A percentile compares a stretch with the other conserved stretches of the same genome.
Evolutionary conservation across 805 yeast species (phyloP).

Genomic region (Ogataea ganodermae): DNA sequence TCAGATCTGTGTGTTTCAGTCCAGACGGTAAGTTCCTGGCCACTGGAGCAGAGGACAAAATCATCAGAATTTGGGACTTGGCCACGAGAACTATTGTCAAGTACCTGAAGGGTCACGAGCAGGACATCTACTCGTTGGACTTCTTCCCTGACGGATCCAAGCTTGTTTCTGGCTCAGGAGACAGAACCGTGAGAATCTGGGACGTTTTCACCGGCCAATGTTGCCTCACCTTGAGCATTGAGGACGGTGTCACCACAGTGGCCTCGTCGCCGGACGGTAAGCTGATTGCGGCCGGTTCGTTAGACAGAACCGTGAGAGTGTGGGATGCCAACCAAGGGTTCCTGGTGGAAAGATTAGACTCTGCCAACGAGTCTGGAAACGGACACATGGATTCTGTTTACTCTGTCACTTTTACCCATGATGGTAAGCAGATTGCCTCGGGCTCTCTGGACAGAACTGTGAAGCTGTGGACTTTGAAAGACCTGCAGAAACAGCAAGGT

Average conservation of each 20-base stretch:
- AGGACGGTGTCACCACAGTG: slow-evolving; percentile 97
- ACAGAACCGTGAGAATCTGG: slow-evolving; percentile 95
- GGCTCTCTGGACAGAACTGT: slow-evolving; percentile 96
- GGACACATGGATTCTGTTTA: slow-evolving; percentile 97
- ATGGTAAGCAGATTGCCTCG: slow-evolving; percentile 88
- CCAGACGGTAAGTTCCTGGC: slow-evolving; percentile 94
- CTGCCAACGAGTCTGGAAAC: slow-evolving; percentile 83
- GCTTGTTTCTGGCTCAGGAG: slow-evolving; percentile 94
- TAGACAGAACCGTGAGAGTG: slow-evolving; percentile 92
- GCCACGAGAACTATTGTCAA: slow-evolving; percentile 81
- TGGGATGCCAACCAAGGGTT: slow-evolving; percentile 96
- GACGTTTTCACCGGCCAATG: slow-evolving; percentile 89
- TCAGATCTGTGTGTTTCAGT: slow-evolving; percentile 92
- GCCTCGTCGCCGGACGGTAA: slow-evolving; percentile 96
- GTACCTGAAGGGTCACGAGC: slow-evolving; percentile 91
- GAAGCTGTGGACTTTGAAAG: slow-evolving; percentile 90
- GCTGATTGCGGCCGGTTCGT: slow-evolving; percentile 92
- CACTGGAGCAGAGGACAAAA: slow-evolving; percentile 89
- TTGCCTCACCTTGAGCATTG: slow-evolving; percentile 83
- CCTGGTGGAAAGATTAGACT: slow-evolving; percentile 87
- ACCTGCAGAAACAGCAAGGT: slow-evolving; percentile 47
- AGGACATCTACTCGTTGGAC: slow-evolving; percentile 94
- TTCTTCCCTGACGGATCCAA: slow-evolving; percentile 93
- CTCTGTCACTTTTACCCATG: slow-evolving; percentile 88
- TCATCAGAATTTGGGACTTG: slow-evolving; percentile 95